Evolutionary conservation across 1,284 basidiomycete genomes (phyloP), one percentile per base, ranked within the genome.

Genomic region (Wallemia hederae): DNA sequence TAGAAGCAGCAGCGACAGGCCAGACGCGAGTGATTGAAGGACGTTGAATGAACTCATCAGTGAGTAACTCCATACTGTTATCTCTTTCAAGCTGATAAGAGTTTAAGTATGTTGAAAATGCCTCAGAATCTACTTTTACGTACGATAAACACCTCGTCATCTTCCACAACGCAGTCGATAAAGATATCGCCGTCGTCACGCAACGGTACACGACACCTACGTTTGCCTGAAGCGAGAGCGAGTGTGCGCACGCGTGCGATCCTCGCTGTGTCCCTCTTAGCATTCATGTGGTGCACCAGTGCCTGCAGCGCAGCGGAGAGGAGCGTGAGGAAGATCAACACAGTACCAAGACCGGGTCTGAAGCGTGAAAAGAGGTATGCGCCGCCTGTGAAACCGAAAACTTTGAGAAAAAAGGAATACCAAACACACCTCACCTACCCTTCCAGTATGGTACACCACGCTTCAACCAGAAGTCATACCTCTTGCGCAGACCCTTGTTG

Each of bases 321-420:
- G 57, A 83, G 63, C 2, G 76, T 73, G 67, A 96, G 73, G 74
- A 92, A 92, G 14, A 76, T 66, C 61, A 84, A 63, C 28, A 90
- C 89, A 29, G 78, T 78, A 63, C 79, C 78, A 64, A 96, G 76
- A 55, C 89, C 87, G 24, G 90, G 90, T 55, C 90, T 78, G 76
- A 84, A 96, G 62, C 90, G 81, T 31, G 84, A 80, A 71, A 94
- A 94, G 70, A 91, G 92, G 70, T 94, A 92, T 58, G 80, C 80
- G 25, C 81, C 85, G 17, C 82, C 63, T 63, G 59, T n/a, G 58
- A n/a, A n/a, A n/a, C n/a, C n/a, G n/a, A n/a, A 17, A 59, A 49
- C 9, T 9, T 59, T 33, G 49, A n/a, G 11, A 26, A 28, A 22
- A 24, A 34, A 39, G n/a, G 27, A 58, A 55, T 2, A 24, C 34